Evolutionary conservation across 2,329 filamentous ascomycete species (phyloP).

Genomic region (Claviceps sorghi): DNA sequence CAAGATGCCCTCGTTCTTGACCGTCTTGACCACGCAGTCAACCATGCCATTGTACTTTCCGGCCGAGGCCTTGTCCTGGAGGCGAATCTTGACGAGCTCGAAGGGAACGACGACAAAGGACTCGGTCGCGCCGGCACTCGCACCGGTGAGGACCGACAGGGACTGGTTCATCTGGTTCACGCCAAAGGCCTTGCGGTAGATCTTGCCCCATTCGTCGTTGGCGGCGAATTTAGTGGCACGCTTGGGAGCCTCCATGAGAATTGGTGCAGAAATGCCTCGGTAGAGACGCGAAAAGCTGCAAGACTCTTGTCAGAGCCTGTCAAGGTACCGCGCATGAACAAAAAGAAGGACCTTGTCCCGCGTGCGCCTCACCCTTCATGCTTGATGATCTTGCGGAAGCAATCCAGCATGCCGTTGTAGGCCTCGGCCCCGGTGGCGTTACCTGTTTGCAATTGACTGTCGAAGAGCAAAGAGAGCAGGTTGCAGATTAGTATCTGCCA

Average conservation of each 20-base stretch:
- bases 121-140: constrained; percentile 88
- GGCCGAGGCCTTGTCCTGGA: constrained; percentile 89
- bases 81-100: constrained; percentile 93
- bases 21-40: constrained; percentile 67
- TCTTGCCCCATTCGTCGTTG: constrained; percentile 94
- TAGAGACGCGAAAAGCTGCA: constrained; percentile 74
- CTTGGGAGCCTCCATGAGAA: constrained; percentile 92
- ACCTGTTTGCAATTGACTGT: constrained; percentile 74
- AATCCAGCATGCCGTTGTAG: constrained; percentile 97
- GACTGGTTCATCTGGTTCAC: constrained; percentile 78
- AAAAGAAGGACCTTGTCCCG: constrained; percentile 3
- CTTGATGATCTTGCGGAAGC: constrained; percentile 91
- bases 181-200: constrained; percentile 81
- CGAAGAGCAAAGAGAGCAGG: neutral
- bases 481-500: constrained; percentile 11
- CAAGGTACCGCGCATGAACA: neutral
- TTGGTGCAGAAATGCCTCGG: constrained; percentile 87
- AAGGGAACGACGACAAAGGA: constrained; percentile 96
- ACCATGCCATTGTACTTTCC: constrained; percentile 74
- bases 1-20: constrained; percentile 68
- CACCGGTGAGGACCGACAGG: constrained; percentile 83
- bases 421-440: constrained; percentile 58
- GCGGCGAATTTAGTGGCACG: constrained; percentile 96
- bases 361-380: constrained; percentile 61
- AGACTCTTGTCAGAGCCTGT: neutral